A percentile compares a stretch with the other conserved stretches of the same genome.
phyloP scores from a whole-genome alignment of 73 alveolate genomes.

The Paraurostyla sp. region DNA sequence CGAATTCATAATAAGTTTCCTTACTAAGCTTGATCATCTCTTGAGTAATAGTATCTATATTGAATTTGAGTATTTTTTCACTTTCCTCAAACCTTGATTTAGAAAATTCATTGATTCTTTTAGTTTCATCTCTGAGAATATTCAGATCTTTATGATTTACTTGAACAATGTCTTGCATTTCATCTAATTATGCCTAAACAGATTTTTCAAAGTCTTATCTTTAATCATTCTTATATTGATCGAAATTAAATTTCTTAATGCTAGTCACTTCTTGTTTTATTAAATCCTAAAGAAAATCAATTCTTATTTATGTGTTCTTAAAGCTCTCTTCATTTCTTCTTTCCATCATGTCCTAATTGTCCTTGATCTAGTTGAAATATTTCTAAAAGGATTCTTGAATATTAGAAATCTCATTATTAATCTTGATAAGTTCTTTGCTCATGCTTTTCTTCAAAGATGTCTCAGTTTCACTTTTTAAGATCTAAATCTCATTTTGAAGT shows the following conservation, averaged over 20 bases:
- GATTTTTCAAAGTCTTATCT: not conserved
- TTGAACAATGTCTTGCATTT: not conserved
- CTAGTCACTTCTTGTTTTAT: not conserved
- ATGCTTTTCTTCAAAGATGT: constrained; percentile 1
- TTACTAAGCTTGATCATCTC: constrained; percentile 36
- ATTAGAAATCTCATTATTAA: not conserved
- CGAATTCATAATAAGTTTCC: constrained; percentile 45
- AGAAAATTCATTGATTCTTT: not conserved
- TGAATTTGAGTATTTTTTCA: constrained; percentile 2
- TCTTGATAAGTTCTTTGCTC: constrained; percentile 23
- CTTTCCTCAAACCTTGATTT: constrained; percentile 38
- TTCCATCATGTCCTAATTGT: not conserved
- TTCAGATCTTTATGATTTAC: not conserved
- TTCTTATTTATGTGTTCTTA: not conserved
- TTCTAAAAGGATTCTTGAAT: constrained; percentile 3
- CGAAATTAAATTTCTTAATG: not conserved
- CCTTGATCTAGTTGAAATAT: constrained; percentile 21
- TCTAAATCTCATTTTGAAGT: not conserved
- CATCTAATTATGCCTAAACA: not conserved
- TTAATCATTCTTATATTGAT: not conserved
- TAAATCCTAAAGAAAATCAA: not conserved
- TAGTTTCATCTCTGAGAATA: not conserved
- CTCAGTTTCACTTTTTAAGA: constrained; percentile 24
- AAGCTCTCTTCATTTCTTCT: not conserved
- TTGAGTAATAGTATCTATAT: not conserved